Evolutionary conservation across 306 rosid species (phyloP).

Genomic region (Rosa lucieae): DNA sequence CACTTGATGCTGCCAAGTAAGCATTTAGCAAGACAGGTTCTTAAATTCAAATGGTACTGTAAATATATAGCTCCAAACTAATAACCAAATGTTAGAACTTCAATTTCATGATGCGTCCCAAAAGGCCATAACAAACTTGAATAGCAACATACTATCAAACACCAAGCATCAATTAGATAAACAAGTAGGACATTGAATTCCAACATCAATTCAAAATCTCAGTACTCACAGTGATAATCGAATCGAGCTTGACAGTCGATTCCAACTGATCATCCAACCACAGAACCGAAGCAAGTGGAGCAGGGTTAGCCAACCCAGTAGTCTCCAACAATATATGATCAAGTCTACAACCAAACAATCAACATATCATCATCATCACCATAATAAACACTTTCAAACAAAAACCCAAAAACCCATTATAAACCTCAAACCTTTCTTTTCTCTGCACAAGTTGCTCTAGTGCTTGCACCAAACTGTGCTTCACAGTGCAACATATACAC

Average conservation of each 20-base stretch:
- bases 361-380: background rate
- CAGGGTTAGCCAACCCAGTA: slow-evolving; percentile 97
- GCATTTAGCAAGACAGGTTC: slow-evolving; percentile 5
- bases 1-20: background rate
- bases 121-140: too few species aligned
- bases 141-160: background rate
- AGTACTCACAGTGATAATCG: slow-evolving; percentile 78
- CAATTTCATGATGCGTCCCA: too few species aligned
- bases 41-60: background rate
- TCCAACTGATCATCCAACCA: slow-evolving; percentile 98
- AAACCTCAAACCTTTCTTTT: slow-evolving; percentile 65
- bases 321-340: slow-evolving; percentile 97
- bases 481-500: slow-evolving; percentile 85
- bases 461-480: slow-evolving; percentile 94
- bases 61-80: too few species aligned
- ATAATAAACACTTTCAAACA: background rate
- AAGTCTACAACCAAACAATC: slow-evolving; percentile 45
- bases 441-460: slow-evolving; percentile 88
- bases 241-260: slow-evolving; percentile 80
- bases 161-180: background rate
- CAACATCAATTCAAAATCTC: slow-evolving; percentile 1
- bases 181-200: background rate
- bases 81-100: too few species aligned
- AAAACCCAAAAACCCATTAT: background rate
- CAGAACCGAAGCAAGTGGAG: slow-evolving; percentile 90